These are phyloP conservation scores for Mitosporidium daphniae DNA, from an alignment of 371 early-diverging fungal genomes.

Conservation along the genomic window DNA sequence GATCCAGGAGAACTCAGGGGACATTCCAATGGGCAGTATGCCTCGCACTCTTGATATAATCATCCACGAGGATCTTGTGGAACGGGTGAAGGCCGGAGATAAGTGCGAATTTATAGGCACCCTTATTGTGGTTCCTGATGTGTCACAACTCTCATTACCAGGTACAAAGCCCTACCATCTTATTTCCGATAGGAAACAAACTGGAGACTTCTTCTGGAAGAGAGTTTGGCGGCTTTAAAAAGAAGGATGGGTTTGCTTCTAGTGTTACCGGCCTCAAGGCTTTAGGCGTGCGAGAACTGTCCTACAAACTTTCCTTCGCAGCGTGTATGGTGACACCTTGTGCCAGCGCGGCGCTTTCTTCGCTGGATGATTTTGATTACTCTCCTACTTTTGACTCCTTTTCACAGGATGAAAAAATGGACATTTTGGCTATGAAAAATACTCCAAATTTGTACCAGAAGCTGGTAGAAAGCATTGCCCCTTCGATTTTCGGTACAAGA, in stretches of 20 bases:
- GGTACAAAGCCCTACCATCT: no score
- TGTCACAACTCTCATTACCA: conserved; percentile 18
- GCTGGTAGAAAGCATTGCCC: conserved; percentile 46
- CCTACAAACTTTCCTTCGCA: conserved; percentile 52
- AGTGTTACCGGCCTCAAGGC: conserved; percentile 50
- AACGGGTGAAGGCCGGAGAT: conserved; percentile 86
- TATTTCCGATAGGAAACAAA: no score
- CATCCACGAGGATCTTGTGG: conserved; percentile 68
- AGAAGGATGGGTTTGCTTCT: no score
- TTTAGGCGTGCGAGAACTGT: conserved; percentile 54
- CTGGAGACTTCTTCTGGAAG: no score
- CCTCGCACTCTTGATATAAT: conserved; percentile 89
- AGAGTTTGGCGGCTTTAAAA: no score
- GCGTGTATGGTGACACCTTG: no score
- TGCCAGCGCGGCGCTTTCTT: no score
- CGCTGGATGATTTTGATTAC: no score
- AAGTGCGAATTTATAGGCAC: conserved; percentile 60
- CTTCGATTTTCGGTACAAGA: conserved; percentile 82
- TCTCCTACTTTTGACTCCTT: no score
- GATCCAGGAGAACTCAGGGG: conserved; percentile 82
- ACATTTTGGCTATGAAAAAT: conserved; percentile 24
- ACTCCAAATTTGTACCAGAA: conserved; percentile 18
- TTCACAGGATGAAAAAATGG: conserved; percentile 37
- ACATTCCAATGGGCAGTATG: conserved; percentile 88
- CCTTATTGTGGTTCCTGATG: conserved; percentile 70